Percentiles rank a stretch among this genome's conserved stretches.
Evolutionary conservation across 2,329 filamentous ascomycete genomes (phyloP).

Genomic region (Fonsecaea nubica): DNA sequence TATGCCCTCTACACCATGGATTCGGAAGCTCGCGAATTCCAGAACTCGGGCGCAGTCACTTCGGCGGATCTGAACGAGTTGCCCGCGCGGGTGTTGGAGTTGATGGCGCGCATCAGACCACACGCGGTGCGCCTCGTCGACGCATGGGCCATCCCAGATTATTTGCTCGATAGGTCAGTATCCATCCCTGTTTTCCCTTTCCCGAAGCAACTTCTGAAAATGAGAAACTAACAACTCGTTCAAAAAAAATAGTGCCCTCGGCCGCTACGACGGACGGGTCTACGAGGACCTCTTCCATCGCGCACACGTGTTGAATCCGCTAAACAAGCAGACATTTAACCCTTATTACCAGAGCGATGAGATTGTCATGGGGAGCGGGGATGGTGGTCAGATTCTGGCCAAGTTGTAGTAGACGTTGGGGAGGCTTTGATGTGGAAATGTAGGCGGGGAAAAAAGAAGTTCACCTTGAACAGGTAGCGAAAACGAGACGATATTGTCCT

Average conservation of each 20-base stretch:
- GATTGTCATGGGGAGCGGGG: conserved; percentile 64
- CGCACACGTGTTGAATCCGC: conserved; percentile 58
- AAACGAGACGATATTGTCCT: no score
- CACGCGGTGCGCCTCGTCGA: conserved; percentile 76
- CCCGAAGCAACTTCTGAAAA: not conserved
- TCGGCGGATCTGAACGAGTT: conserved; percentile 51
- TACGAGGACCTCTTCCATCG: conserved; percentile 61
- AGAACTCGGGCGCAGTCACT: conserved; percentile 69
- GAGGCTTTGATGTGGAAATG: no score
- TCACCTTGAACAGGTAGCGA: no score
- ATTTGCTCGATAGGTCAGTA: conserved; percentile 65
- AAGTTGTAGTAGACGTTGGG: conserved; percentile 11
- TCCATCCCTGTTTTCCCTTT: not conserved
- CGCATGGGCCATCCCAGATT: conserved; percentile 76
- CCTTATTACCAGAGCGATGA: conserved; percentile 55
- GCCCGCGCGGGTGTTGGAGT: conserved; percentile 56
- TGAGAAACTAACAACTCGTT: not conserved
- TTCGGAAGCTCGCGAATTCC: conserved; percentile 68
- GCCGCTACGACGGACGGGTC: conserved; percentile 58
- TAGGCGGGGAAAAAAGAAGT: no score
- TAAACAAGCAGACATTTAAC: conserved; percentile 59
- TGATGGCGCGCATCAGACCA: conserved; percentile 73
- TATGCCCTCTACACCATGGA: conserved; percentile 67
- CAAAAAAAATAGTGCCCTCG: conserved; percentile 53
- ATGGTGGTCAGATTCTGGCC: conserved; percentile 28